These are phyloP conservation scores for Mortierella claussenii DNA, from an alignment of 192 early-diverging fungal species.

Conservation along the genomic window DNA sequence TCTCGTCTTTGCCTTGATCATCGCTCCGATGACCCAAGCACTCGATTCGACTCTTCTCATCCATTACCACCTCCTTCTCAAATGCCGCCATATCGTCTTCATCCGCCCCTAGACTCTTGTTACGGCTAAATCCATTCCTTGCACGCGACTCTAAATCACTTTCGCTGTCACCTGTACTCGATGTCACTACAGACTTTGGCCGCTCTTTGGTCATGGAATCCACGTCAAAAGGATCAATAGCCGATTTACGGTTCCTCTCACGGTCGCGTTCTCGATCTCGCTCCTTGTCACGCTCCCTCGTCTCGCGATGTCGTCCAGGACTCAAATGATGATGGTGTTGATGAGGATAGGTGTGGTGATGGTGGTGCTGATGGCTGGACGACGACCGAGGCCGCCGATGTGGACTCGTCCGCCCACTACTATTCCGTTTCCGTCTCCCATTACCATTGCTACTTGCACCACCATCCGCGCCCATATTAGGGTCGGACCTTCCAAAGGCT, in stretches of 20 bases:
- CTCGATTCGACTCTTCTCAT: constrained; percentile 5
- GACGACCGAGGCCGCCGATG: constrained; percentile 2
- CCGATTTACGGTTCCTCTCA: constrained; percentile 28
- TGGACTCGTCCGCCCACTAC: constrained; percentile 30
- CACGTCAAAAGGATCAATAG: constrained; percentile 11
- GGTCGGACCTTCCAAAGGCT: constrained; percentile 41
- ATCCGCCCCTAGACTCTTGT: not conserved
- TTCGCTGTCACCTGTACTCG: not conserved
- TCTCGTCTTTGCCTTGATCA: not conserved
- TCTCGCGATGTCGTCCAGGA: constrained; percentile 28
- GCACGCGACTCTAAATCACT: constrained; percentile 16
- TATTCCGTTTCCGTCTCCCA: not conserved
- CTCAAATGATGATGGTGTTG: constrained; percentile 12
- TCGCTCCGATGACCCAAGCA: not conserved
- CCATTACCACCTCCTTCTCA: not conserved
- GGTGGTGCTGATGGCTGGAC: constrained; percentile 7
- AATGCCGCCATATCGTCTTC: not conserved
- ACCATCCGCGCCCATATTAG: constrained; percentile 13
- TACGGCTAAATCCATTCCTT: not conserved
- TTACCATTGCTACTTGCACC: constrained; percentile 20
- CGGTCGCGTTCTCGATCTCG: constrained; percentile 33
- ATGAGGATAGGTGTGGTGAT: constrained; percentile 1
- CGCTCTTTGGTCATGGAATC: constrained; percentile 19
- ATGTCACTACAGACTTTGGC: constrained; percentile 8
- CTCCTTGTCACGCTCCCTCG: constrained; percentile 37